Evolutionary conservation across 139 green algal species (phyloP).

Genomic region (Auxenochlorella pyrenoidosa): DNA sequence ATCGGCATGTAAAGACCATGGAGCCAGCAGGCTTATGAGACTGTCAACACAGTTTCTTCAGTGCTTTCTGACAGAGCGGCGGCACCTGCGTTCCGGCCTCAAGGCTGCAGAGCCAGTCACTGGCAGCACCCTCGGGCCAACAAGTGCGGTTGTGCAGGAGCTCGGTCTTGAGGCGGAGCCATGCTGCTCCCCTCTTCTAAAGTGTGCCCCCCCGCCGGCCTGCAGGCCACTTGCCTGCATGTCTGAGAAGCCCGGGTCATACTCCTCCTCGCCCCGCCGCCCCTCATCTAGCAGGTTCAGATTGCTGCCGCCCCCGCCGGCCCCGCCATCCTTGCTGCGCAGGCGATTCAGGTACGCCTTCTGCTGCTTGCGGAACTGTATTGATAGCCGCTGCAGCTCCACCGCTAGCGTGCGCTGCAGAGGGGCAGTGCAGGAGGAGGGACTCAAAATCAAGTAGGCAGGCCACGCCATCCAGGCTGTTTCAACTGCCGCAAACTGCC

Average conservation of each 20-base stretch:
- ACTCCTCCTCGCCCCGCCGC: constrained; percentile 34
- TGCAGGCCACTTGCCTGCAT: constrained; percentile 58
- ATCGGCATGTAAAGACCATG: too few relatives aligned
- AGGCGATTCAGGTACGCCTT: constrained; percentile 88
- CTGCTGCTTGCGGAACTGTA: constrained; percentile 91
- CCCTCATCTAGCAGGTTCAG: constrained; percentile 45
- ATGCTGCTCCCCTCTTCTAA: not conserved
- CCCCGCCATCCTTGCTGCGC: constrained; percentile 74
- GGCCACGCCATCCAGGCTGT: not conserved
- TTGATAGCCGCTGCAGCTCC: constrained; percentile 84
- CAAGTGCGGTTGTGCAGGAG: too few relatives aligned
- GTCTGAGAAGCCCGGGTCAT: constrained; percentile 87
- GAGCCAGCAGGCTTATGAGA: too few relatives aligned
- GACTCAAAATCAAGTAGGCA: not conserved
- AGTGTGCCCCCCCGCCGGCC: not conserved
- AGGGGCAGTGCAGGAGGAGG: not conserved
- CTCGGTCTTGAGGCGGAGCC: too few relatives aligned
- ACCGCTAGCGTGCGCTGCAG: constrained; percentile 87
- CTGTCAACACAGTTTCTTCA: too few relatives aligned
- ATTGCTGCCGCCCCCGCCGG: constrained; percentile 46
- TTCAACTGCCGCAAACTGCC: not conserved
- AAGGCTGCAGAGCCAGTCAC: not conserved
- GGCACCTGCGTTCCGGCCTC: not conserved
- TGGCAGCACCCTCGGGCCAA: too few relatives aligned
- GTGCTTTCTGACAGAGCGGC: too few relatives aligned